These are phyloP conservation scores for Podaxis sp. DNA, from an alignment of 768 basidiomycete species.

Conservation along the genomic window DNA sequence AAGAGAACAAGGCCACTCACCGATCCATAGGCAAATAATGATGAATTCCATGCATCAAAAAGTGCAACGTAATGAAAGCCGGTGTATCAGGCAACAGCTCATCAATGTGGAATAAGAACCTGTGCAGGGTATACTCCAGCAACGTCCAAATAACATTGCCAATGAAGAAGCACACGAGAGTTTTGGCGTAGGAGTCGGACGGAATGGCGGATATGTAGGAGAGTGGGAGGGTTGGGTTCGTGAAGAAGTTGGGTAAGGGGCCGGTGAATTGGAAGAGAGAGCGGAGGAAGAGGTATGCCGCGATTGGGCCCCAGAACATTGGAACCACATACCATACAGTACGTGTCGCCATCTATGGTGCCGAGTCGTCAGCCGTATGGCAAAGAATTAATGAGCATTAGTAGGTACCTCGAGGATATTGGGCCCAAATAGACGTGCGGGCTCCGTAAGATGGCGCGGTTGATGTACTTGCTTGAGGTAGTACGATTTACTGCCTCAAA, in stretches of 20 bases:
- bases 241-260: constrained; percentile 63
- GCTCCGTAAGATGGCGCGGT: constrained; percentile 81
- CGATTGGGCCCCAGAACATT: constrained; percentile 86
- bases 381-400: constrained; percentile 9
- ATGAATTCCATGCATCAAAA: constrained; percentile 92
- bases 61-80: constrained; percentile 81
- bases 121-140: constrained; percentile 89
- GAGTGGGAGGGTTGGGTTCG: constrained; percentile 56
- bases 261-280: constrained; percentile 81
- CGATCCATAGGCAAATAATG: constrained; percentile 98
- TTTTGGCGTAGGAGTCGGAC: constrained; percentile 49
- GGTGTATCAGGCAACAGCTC: constrained; percentile 81
- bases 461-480: constrained; percentile 97
- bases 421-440: constrained; percentile 86
- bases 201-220: constrained; percentile 48
- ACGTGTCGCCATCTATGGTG: constrained; percentile 66
- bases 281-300: constrained; percentile 74
- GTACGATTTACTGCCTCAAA: constrained; percentile 73
- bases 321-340: constrained; percentile 96
- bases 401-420: constrained; percentile 70
- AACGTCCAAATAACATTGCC: constrained; percentile 95
- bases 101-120: constrained; percentile 98
- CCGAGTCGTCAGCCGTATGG: background rate
- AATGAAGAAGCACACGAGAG: constrained; percentile 67
- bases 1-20: constrained; percentile 37